Evolutionary conservation across 2,329 filamentous ascomycete species (phyloP), one percentile per base, ranked within the genome.

Genomic region (Albophoma yamanashiensis): DNA sequence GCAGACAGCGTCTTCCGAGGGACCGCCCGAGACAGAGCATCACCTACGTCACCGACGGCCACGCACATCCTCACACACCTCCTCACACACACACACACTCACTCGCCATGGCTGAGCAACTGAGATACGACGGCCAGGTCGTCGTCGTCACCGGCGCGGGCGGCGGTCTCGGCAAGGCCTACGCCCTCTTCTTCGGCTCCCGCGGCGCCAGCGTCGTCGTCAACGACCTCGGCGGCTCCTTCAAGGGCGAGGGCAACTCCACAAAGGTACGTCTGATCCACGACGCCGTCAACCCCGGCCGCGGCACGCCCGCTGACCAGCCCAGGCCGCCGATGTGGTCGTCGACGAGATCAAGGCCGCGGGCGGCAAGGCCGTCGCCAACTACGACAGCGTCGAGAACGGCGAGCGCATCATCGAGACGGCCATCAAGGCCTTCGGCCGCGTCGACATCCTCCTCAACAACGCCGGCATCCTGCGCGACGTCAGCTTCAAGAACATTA

Each of bases 401-500:
- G 94, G 94, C 69, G 93, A 97, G 62, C 88, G 84, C 76, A 97
- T 99, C 75, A 95, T 99, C 77, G 87, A 93, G 66, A 92, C 89
- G 31, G 90, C 90, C 68, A 89, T 94, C 73, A 79, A 90, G 75
- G 80, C 79, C 60, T 94, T 87, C 71, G 90, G 93, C 67, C 90
- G 93, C 69, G 85, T 99, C 76, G 93, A 99, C 75, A 80, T 99
- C 65, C 87, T 99, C 69, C 88, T 99, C 78, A 99, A 99, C 83
- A 99, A 97, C 73, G 94, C 94, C 63, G 93, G 94, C 71, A 97
- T 97, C 71, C 82, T 96, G 62, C 89, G 93, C 63, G 92, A 97
- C 78, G 76, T 97, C 72, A 93, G 90, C 82, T 97, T 99, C 81
- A 96, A 96, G 84, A 97, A 97, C 79, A 95, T 97, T 85, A 94